Conservation (phyloP, 176 grass and related monocot species). For the Otatea glauca region DNA sequence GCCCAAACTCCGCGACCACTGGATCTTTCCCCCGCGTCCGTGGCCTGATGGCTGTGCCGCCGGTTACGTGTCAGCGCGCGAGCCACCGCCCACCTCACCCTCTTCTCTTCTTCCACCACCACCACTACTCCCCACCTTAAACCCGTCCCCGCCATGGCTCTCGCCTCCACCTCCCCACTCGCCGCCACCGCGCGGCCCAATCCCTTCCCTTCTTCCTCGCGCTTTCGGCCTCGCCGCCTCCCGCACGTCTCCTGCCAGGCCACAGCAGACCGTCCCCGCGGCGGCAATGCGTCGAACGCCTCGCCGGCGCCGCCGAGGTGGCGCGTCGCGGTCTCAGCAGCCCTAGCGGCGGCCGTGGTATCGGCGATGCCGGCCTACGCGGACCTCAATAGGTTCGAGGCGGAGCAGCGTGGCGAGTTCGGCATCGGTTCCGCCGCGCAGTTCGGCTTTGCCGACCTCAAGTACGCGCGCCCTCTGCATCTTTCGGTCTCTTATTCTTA, state of each 20-base stretch:
- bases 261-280: slow-evolving; percentile 21
- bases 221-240: neutral
- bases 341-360: slow-evolving; percentile 63
- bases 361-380: slow-evolving; percentile 60
- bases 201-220: neutral
- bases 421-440: slow-evolving; percentile 94
- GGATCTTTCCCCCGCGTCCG: slow-evolving; percentile 8
- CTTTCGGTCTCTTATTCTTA: neutral
- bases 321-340: slow-evolving; percentile 66
- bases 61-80: slow-evolving; percentile 61
- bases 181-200: slow-evolving; percentile 36
- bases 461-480: slow-evolving; percentile 45
- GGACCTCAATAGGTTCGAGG: slow-evolving; percentile 91
- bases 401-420: slow-evolving; percentile 82
- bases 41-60: neutral
- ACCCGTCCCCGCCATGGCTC: slow-evolving; percentile 52
- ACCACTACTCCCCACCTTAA: neutral
- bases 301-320: slow-evolving; percentile 56
- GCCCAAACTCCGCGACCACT: neutral
- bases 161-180: slow-evolving; percentile 59
- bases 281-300: slow-evolving; percentile 49
- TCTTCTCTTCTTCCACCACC: slow-evolving; percentile 1
- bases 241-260: slow-evolving; percentile 63
- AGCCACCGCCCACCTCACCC: slow-evolving; percentile 54
- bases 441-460: slow-evolving; percentile 93